These are phyloP conservation scores for Fusarium sterilihyphosum DNA, from an alignment of 2,329 filamentous ascomycete genomes.

Conservation along the genomic window DNA sequence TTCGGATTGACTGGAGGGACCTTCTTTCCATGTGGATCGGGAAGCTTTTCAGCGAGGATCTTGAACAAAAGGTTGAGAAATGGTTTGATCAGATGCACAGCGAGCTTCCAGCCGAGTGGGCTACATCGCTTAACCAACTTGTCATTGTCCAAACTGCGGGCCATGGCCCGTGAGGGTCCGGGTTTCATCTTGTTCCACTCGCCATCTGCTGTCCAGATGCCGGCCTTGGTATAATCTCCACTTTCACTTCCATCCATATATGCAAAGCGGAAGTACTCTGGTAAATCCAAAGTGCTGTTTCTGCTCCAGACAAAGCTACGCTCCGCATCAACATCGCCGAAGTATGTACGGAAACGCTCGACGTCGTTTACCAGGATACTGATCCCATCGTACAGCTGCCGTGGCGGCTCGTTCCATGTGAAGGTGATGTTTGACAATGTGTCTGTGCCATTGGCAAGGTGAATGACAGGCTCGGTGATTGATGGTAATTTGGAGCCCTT, in stretches of 20 bases:
- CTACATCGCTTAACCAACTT: conserved; percentile 31
- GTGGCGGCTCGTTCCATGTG: conserved; percentile 57
- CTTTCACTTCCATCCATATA: conserved; percentile 73
- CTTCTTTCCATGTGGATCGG: too few species aligned
- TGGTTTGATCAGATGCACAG: too few species aligned
- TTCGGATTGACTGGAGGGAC: too few species aligned
- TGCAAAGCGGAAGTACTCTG: conserved; percentile 82
- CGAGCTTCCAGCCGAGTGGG: too few species aligned
- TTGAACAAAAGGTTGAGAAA: too few species aligned
- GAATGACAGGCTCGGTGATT: conserved; percentile 59
- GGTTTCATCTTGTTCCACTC: conserved; percentile 73
- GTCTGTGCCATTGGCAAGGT: conserved; percentile 49
- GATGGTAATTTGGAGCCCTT: conserved; percentile 69
- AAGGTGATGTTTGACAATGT: conserved; percentile 73
- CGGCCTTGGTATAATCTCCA: conserved; percentile 80
- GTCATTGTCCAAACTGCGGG: conserved; percentile 38
- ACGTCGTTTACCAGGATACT: conserved; percentile 88
- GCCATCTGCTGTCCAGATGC: conserved; percentile 72
- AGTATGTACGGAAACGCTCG: conserved; percentile 79
- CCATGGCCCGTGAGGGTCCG: conserved; percentile 64
- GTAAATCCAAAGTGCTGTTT: conserved; percentile 54
- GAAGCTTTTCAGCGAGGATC: too few species aligned
- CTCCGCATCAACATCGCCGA: conserved; percentile 60
- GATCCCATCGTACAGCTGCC: conserved; percentile 74
- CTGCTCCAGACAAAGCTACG: conserved; percentile 69